Percentiles rank a stretch among this genome's conserved stretches.
Evolutionary conservation across 176 grass and related monocot genomes (phyloP).

Genomic region (Elaeis guineensis): DNA sequence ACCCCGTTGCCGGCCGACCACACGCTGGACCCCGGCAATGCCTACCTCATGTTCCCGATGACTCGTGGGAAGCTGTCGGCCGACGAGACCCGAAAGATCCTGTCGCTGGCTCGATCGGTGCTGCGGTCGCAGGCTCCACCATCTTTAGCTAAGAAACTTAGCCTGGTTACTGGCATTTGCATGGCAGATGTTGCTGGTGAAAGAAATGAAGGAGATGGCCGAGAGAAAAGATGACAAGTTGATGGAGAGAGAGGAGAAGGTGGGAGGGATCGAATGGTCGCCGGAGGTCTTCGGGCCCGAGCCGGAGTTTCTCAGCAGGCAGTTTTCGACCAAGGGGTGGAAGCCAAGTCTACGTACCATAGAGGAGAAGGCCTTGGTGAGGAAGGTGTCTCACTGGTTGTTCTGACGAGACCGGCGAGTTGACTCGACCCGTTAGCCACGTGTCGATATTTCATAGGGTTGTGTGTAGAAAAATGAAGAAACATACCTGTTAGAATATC

Average conservation of each 20-base stretch:
- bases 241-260: neutral
- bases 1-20: conserved; percentile 75
- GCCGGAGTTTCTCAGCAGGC: conserved; percentile 61
- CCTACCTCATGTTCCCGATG: conserved; percentile 70
- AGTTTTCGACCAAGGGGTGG: conserved; percentile 75
- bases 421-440: neutral
- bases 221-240: neutral
- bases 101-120: conserved; percentile 47
- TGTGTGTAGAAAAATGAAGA: too few relatives aligned
- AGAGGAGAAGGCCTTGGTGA: conserved; percentile 42
- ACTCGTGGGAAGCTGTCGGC: conserved; percentile 54
- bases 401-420: conserved; percentile 18
- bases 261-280: conserved; percentile 2
- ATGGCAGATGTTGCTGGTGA: neutral
- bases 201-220: too few relatives aligned
- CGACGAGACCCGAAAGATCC: conserved; percentile 52
- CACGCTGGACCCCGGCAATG: conserved; percentile 47
- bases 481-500: too few relatives aligned
- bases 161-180: conserved; percentile 2
- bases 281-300: conserved; percentile 34
- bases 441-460: too few relatives aligned
- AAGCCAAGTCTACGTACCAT: conserved; percentile 84
- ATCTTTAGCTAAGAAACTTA: conserved; percentile 9
- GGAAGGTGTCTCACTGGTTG: conserved; percentile 82
- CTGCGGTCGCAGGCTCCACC: conserved; percentile 35